Percentiles rank a stretch among this genome's conserved stretches.
phyloP scores from a whole-genome alignment of 192 early-diverging fungal genomes.

The Backusella tarrabulga region DNA sequence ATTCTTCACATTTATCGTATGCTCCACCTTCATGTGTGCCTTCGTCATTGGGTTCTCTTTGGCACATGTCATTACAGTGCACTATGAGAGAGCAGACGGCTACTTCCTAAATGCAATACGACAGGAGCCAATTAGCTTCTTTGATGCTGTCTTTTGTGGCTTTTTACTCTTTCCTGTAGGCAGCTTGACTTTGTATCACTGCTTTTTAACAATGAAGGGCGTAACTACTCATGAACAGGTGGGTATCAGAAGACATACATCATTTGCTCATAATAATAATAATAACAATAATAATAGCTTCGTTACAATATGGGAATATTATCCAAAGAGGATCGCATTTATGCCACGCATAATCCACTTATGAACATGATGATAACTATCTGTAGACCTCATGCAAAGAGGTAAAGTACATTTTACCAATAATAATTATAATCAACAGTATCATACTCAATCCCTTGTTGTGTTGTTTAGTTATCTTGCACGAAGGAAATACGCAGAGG shows the following conservation, averaged over 20 bases:
- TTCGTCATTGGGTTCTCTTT: constrained; percentile 64
- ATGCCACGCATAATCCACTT: constrained; percentile 44
- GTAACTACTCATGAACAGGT: constrained; percentile 89
- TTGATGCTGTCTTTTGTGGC: constrained; percentile 60
- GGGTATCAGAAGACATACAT: background rate
- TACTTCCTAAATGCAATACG: constrained; percentile 1
- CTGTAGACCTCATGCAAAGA: constrained; percentile 52
- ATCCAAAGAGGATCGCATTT: constrained; percentile 40
- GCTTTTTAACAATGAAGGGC: constrained; percentile 64
- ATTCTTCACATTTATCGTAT: constrained; percentile 79
- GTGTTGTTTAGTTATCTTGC: constrained; percentile 6
- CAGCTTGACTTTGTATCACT: constrained; percentile 72
- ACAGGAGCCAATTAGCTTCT: constrained; percentile 36
- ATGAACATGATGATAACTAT: constrained; percentile 54
- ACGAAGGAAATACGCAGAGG: constrained; percentile 15
- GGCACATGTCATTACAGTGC: constrained; percentile 45
- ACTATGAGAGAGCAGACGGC: background rate
- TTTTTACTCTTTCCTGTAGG: constrained; percentile 62
- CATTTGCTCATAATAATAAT: background rate
- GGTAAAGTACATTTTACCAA: constrained; percentile 26
- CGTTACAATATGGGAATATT: constrained; percentile 26
- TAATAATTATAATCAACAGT: background rate
- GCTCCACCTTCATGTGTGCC: constrained; percentile 57
- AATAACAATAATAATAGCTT: background rate
- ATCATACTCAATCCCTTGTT: background rate